These are phyloP conservation scores for Diaporthe humulicola DNA, from an alignment of 2,329 filamentous ascomycete species.

Conservation along the genomic window DNA sequence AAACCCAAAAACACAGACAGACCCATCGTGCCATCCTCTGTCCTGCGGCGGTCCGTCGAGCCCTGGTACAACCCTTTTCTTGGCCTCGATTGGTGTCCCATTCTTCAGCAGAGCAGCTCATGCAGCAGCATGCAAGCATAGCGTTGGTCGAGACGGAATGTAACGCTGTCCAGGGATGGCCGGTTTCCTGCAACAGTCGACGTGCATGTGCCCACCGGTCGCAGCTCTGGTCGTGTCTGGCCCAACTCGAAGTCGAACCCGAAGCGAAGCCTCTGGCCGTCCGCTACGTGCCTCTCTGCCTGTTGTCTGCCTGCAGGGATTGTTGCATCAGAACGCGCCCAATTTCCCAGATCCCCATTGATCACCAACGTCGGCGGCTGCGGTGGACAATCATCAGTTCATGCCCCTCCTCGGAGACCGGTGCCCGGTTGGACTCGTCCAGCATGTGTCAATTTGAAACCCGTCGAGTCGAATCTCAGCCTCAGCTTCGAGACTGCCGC, in stretches of 20 bases:
- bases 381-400: conserved; percentile 28
- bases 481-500: conserved; percentile 25
- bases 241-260: neutral
- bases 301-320: conserved; percentile 6
- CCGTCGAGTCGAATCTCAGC: conserved; percentile 15
- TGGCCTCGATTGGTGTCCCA: neutral
- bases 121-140: conserved; percentile 24
- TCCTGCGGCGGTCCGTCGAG: conserved; percentile 12
- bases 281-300: neutral
- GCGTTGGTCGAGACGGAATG: conserved; percentile 28
- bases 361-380: conserved; percentile 25
- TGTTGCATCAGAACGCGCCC: conserved; percentile 5
- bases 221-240: conserved; percentile 7
- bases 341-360: conserved; percentile 31
- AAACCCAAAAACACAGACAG: neutral
- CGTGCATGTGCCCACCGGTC: conserved; percentile 24
- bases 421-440: neutral
- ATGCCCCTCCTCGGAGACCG: conserved; percentile 9
- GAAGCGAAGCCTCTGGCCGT: conserved; percentile 12
- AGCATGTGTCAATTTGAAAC: conserved; percentile 28
- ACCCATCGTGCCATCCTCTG: too few species aligned
- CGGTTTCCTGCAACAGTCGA: conserved; percentile 15
- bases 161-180: conserved; percentile 11
- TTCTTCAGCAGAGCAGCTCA: conserved; percentile 4
- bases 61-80: neutral